Conservation (phyloP, 2,329 filamentous ascomycete genomes). For the Fusarium domesticum region DNA sequence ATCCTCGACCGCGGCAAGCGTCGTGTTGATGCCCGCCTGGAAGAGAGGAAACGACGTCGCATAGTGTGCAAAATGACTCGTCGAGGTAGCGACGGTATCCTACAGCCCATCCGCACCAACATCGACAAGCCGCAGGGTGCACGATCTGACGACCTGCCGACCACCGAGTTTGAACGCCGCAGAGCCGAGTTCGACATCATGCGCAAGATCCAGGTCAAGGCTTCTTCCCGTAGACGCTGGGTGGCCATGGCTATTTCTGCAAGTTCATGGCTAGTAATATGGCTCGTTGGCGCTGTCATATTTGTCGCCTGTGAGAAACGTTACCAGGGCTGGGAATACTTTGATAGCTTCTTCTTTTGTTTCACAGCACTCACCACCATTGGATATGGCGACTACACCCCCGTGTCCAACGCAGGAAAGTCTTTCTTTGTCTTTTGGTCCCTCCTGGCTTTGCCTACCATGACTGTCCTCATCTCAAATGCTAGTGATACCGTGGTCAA, state of each 20-base stretch:
- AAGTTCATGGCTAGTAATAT: conserved; percentile 67
- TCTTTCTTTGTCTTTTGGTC: conserved; percentile 95
- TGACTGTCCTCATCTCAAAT: conserved; percentile 81
- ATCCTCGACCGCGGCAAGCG: conserved; percentile 56
- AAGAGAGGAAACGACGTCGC: conserved; percentile 56
- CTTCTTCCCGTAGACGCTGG: conserved; percentile 68
- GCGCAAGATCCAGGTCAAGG: conserved; percentile 71
- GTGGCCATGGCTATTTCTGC: conserved; percentile 66
- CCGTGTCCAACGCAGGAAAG: conserved; percentile 72
- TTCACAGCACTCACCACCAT: conserved; percentile 82
- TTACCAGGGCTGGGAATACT: conserved; percentile 68
- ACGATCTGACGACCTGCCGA: conserved; percentile 13
- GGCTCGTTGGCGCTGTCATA: conserved; percentile 75
- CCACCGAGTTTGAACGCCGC: conserved; percentile 56
- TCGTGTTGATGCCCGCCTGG: conserved; percentile 54
- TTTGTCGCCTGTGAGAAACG: conserved; percentile 56
- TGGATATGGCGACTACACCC: conserved; percentile 79
- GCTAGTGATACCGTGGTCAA: conserved; percentile 81
- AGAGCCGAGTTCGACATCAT: conserved; percentile 74
- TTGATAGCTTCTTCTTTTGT: conserved; percentile 78
- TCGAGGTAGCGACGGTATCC: conserved; percentile 45
- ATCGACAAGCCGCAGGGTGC: conserved; percentile 4
- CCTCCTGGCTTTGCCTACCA: conserved; percentile 78
- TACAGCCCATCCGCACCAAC: conserved; percentile 45
- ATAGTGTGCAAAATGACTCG: conserved; percentile 45